phyloP scores from a whole-genome alignment of 2,329 filamentous ascomycete genomes.

The Neonectria punicea region DNA sequence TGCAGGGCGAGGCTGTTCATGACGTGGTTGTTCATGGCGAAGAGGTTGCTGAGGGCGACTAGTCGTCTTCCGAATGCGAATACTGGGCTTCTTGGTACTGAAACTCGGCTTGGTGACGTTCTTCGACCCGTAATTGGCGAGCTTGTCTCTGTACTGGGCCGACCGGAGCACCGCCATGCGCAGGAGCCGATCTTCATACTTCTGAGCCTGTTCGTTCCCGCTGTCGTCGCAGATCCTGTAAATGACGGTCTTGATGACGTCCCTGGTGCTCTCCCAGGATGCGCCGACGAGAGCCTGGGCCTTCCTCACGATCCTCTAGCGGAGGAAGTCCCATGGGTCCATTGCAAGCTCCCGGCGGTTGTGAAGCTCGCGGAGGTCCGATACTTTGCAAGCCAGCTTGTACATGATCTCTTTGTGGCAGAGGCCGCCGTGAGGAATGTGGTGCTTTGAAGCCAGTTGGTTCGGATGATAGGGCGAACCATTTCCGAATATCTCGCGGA shows the following conservation, averaged over 20 bases:
- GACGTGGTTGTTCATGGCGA: background rate
- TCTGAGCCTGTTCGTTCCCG: background rate
- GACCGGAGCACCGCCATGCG: constrained; percentile 44
- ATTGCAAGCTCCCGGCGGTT: constrained; percentile 44
- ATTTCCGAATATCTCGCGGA: constrained; percentile 48
- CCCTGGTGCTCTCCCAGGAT: constrained; percentile 20
- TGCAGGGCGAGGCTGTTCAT: background rate
- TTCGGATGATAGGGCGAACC: constrained; percentile 49
- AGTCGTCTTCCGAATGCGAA: background rate
- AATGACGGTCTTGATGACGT: constrained; percentile 28
- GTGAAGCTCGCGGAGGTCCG: constrained; percentile 44
- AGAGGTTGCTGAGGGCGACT: background rate
- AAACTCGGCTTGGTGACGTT: constrained; percentile 10
- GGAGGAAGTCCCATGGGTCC: constrained; percentile 52
- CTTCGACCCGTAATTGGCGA: constrained; percentile 34
- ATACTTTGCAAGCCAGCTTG: constrained; percentile 47
- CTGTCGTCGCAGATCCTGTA: constrained; percentile 29
- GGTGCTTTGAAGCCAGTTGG: constrained; percentile 48
- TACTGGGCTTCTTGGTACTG: background rate
- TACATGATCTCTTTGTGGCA: constrained; percentile 51
- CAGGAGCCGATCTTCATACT: constrained; percentile 43
- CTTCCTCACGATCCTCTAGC: constrained; percentile 45
- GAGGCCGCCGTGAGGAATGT: constrained; percentile 45
- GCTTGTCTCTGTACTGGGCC: constrained; percentile 36
- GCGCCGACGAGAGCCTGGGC: constrained; percentile 19